Conservation (phyloP, 768 basidiomycete genomes). For the Tubosaeta sp. region DNA sequence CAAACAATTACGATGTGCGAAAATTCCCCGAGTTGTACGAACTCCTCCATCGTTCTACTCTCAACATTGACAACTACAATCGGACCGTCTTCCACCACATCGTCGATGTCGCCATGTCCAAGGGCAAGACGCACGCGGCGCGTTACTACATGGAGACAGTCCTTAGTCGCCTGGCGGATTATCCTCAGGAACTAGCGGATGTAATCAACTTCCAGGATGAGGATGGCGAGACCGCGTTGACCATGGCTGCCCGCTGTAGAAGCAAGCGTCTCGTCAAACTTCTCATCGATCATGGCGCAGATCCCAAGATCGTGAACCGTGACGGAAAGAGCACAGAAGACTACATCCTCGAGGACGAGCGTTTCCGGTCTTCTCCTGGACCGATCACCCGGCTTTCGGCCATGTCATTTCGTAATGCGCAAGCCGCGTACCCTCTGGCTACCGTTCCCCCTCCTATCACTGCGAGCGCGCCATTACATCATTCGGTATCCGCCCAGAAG, state of each 20-base stretch:
- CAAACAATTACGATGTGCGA: slow-evolving; percentile 98
- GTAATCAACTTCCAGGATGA: slow-evolving; percentile 99
- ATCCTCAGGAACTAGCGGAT: slow-evolving; percentile 93
- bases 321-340: slow-evolving; percentile 98
- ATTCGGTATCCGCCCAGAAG: slow-evolving; percentile 80
- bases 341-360: slow-evolving; percentile 97
- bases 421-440: slow-evolving; percentile 42
- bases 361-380: slow-evolving; percentile 88
- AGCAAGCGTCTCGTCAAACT: slow-evolving; percentile 95
- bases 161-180: slow-evolving; percentile 80
- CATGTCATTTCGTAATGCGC: slow-evolving; percentile 73
- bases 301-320: slow-evolving; percentile 90
- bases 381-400: slow-evolving; percentile 61
- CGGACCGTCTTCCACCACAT: slow-evolving; percentile 98
- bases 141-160: slow-evolving; percentile 99
- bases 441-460: slow-evolving; percentile 40
- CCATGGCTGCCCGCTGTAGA: slow-evolving; percentile 92
- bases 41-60: slow-evolving; percentile 92
- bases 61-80: slow-evolving; percentile 97
- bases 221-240: slow-evolving; percentile 96
- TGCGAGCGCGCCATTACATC: slow-evolving; percentile 66
- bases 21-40: slow-evolving; percentile 99
- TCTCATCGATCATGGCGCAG: slow-evolving; percentile 92
- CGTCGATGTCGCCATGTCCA: slow-evolving; percentile 95
- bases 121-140: slow-evolving; percentile 96